These are phyloP conservation scores for Gyrodon lividus DNA, from an alignment of 768 basidiomycete species.

Conservation along the genomic window DNA sequence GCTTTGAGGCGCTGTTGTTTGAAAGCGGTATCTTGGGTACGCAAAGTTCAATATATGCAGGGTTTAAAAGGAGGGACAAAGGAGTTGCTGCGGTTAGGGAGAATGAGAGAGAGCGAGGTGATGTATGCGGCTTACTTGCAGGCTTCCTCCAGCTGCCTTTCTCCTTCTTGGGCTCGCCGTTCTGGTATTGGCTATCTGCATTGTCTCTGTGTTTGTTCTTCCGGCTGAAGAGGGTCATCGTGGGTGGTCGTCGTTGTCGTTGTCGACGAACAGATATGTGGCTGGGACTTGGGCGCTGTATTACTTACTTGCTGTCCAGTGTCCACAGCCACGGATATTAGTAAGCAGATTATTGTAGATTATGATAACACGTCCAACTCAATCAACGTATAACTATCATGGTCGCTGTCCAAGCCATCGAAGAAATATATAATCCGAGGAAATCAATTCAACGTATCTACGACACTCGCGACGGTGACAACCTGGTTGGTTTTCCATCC, in stretches of 20 bases:
- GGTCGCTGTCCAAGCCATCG: conserved; percentile 50
- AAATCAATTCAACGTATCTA: conserved; percentile 50
- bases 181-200: conserved; percentile 38
- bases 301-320: background rate
- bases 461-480: conserved; percentile 22
- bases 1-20: conserved; percentile 99
- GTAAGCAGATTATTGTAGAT: too few relatives aligned
- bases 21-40: conserved; percentile 83
- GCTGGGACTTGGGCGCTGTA: background rate
- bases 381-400: too few relatives aligned
- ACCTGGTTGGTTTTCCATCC: conserved; percentile 35
- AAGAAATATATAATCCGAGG: conserved; percentile 51
- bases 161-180: conserved; percentile 65
- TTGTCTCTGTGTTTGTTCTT: conserved; percentile 40
- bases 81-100: conserved; percentile 14
- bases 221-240: conserved; percentile 61
- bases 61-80: conserved; percentile 3
- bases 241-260: conserved; percentile 17
- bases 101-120: conserved; percentile 4
- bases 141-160: conserved; percentile 82
- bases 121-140: conserved; percentile 58
- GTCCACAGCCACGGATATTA: conserved; percentile 11
- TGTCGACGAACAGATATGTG: conserved; percentile 4
- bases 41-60: background rate
- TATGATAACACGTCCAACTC: too few relatives aligned